Percentiles rank a stretch among this genome's conserved stretches.
phyloP scores from a whole-genome alignment of 345 rosid genomes.

The Murraya koenigii region DNA sequence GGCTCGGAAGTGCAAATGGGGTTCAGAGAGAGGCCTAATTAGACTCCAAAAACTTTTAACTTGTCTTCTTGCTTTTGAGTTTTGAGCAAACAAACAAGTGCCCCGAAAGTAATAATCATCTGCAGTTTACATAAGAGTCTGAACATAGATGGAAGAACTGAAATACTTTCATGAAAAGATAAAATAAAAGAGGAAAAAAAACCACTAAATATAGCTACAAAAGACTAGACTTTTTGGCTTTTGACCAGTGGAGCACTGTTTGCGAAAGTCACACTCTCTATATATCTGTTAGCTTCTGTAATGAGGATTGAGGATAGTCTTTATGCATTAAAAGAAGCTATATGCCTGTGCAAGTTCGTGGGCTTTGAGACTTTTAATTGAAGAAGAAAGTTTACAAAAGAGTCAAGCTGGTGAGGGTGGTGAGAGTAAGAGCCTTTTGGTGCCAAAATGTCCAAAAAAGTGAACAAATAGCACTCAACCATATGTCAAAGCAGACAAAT shows the following conservation, averaged over 20 bases:
- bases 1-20: slow-evolving; percentile 17
- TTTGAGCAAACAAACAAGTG: slow-evolving; percentile 22
- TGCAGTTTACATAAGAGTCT: slow-evolving; percentile 30
- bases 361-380: slow-evolving; percentile 29
- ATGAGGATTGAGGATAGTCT: slow-evolving; percentile 23
- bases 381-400: slow-evolving; percentile 30
- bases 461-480: slow-evolving; percentile 24
- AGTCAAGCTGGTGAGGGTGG: not conserved
- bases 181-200: not conserved
- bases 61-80: slow-evolving; percentile 24
- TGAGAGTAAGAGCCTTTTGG: slow-evolving; percentile 1
- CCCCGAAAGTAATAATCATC: slow-evolving; percentile 25
- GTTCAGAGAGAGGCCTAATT: slow-evolving; percentile 17
- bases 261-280: slow-evolving; percentile 19
- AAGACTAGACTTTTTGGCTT: slow-evolving; percentile 38
- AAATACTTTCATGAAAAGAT: not conserved
- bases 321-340: slow-evolving; percentile 53
- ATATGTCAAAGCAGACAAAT: not conserved
- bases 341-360: slow-evolving; percentile 42
- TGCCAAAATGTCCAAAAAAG: slow-evolving; percentile 34
- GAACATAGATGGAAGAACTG: slow-evolving; percentile 17
- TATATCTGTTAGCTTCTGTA: slow-evolving; percentile 33
- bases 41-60: slow-evolving; percentile 23
- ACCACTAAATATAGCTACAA: slow-evolving; percentile 26
- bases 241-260: slow-evolving; percentile 44